Conservation (phyloP, 352 stramenopile species). For the Phytophthora sp. region DNA sequence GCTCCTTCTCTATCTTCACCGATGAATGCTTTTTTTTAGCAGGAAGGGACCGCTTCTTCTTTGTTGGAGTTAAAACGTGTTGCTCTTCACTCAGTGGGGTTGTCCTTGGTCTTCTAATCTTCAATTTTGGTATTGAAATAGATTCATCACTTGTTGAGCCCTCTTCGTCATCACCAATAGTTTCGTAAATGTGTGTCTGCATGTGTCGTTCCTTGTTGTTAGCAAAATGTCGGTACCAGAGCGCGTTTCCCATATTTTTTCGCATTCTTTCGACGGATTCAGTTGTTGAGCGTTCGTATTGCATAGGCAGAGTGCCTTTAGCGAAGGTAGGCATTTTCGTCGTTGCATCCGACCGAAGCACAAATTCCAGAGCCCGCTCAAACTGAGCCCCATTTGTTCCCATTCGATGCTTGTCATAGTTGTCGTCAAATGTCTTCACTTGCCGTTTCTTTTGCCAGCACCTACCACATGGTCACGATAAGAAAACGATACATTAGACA, state of each 20-base stretch:
- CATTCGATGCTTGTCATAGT: constrained; percentile 35
- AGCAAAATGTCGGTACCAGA: constrained; percentile 37
- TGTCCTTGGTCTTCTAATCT: constrained; percentile 9
- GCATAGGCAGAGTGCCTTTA: constrained; percentile 29
- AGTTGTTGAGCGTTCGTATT: constrained; percentile 26
- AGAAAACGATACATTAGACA: not conserved
- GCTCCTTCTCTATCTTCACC: constrained; percentile 23
- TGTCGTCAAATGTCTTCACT: constrained; percentile 22
- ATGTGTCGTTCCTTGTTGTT: constrained; percentile 38
- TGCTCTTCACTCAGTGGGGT: not conserved
- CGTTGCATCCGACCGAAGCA: constrained; percentile 28
- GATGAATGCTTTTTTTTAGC: not conserved
- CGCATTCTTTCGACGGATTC: constrained; percentile 24
- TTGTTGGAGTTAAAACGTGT: not conserved
- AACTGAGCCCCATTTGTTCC: constrained; percentile 37
- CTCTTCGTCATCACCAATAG: constrained; percentile 4
- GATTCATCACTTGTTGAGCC: not conserved
- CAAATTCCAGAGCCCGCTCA: constrained; percentile 26
- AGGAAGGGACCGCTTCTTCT: constrained; percentile 13
- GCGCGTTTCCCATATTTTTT: constrained; percentile 20
- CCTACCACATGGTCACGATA: constrained; percentile 12
- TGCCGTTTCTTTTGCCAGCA: constrained; percentile 37
- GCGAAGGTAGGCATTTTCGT: constrained; percentile 39
- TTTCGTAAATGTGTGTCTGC: constrained; percentile 29
- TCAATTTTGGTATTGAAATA: constrained; percentile 1